phyloP scores from a whole-genome alignment of 805 yeast species.

The Saturnispora diversa region DNA sequence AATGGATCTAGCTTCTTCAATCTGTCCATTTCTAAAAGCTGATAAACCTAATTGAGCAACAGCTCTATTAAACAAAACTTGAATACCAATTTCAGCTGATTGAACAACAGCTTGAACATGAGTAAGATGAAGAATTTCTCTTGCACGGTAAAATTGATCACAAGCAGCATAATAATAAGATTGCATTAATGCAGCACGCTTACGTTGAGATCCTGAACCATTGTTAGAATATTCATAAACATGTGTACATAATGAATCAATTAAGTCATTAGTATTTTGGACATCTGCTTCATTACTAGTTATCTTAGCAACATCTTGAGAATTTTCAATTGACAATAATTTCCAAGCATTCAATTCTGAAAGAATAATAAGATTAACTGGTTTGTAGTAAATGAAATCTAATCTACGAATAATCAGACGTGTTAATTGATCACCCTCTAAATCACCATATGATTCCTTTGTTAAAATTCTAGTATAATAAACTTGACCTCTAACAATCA shows the following conservation, averaged over 20 bases:
- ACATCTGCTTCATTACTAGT: conserved; percentile 21
- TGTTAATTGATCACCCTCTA: conserved; percentile 50
- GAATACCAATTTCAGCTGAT: conserved; percentile 76
- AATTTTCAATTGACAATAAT: conserved; percentile 25
- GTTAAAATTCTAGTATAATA: conserved; percentile 66
- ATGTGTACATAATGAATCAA: conserved; percentile 57
- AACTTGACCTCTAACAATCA: conserved; percentile 77
- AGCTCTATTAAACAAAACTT: conserved; percentile 90
- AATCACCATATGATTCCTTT: conserved; percentile 33
- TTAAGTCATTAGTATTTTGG: conserved; percentile 40
- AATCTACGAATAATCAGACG: conserved; percentile 77
- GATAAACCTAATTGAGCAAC: conserved; percentile 91
- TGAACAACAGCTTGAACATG: conserved; percentile 79
- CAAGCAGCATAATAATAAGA: conserved; percentile 89
- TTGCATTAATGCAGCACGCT: conserved; percentile 76
- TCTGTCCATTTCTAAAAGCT: conserved; percentile 86
- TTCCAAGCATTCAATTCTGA: conserved; percentile 76
- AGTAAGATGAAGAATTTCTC: conserved; percentile 80
- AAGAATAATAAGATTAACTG: conserved; percentile 58
- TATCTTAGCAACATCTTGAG: conserved; percentile 30
- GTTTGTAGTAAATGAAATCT: conserved; percentile 91
- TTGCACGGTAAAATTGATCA: conserved; percentile 74
- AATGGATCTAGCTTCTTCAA: conserved; percentile 78
- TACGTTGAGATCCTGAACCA: conserved; percentile 64
- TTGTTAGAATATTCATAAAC: conserved; percentile 37